phyloP scores from a whole-genome alignment of 179 eudicot species.

The Spinacia oleracea region DNA sequence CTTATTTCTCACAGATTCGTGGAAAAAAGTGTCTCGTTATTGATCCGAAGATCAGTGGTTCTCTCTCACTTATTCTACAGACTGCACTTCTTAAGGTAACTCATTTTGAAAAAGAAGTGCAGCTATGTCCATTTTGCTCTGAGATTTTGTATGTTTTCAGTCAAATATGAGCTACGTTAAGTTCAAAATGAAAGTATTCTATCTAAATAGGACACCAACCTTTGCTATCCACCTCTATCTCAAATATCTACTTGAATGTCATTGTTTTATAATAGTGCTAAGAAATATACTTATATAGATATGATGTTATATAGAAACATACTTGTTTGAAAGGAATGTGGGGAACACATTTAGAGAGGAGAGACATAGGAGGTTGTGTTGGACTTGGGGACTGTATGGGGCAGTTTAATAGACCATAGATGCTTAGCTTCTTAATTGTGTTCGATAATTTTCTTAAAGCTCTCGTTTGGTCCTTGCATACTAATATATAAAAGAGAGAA shows the following conservation, averaged over 20 bases:
- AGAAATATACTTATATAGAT: neutral
- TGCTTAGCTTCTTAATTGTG: too few relatives aligned
- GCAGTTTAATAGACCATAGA: neutral
- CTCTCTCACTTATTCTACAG: constrained; percentile 75
- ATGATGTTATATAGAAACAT: neutral
- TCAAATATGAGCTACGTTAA: too few relatives aligned
- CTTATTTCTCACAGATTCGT: constrained; percentile 55
- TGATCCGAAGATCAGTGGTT: constrained; percentile 85
- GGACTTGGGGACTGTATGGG: neutral
- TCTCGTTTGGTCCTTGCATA: neutral
- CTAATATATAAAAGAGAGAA: too few relatives aligned
- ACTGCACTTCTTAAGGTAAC: constrained; percentile 79
- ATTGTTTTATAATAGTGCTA: neutral
- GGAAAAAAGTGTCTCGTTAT: constrained; percentile 89
- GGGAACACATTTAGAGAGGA: neutral
- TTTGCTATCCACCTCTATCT: neutral
- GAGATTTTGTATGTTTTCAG: too few relatives aligned
- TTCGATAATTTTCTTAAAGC: too few relatives aligned
- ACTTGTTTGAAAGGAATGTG: neutral
- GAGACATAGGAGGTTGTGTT: neutral
- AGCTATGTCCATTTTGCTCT: too few relatives aligned
- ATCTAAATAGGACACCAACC: neutral
- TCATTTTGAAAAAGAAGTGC: neutral
- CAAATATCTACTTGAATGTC: too few relatives aligned
- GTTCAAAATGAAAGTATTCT: too few relatives aligned